Evolutionary conservation across 192 early-diverging fungal species (phyloP).

Genomic region (Powellomyces hirtus): DNA sequence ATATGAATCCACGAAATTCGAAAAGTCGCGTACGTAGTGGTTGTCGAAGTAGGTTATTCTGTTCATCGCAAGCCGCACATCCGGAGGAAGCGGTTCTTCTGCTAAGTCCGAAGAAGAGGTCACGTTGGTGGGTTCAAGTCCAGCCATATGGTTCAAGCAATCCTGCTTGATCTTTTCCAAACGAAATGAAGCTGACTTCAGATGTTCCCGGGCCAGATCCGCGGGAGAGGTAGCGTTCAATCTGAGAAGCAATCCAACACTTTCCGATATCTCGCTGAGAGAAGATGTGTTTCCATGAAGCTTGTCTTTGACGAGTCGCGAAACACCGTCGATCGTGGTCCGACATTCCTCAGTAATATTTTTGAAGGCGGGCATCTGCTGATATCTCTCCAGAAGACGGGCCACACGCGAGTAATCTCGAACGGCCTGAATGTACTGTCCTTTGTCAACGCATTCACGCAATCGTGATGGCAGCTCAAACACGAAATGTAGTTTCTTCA

Average conservation of each 20-base stretch:
- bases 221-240: slow-evolving; percentile 13
- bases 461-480: slow-evolving; percentile 82
- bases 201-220: slow-evolving; percentile 34
- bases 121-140: background rate
- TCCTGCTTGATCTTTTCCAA: background rate
- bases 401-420: slow-evolving; percentile 68
- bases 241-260: slow-evolving; percentile 37
- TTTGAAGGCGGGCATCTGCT: slow-evolving; percentile 70
- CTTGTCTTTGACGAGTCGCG: slow-evolving; percentile 53
- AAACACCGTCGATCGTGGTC: slow-evolving; percentile 73
- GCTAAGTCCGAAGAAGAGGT: background rate
- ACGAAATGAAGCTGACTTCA: slow-evolving; percentile 17
- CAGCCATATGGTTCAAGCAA: slow-evolving; percentile 18
- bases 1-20: slow-evolving; percentile 49
- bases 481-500: slow-evolving; percentile 83
- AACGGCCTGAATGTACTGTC: slow-evolving; percentile 72
- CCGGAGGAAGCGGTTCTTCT: slow-evolving; percentile 17
- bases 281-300: slow-evolving; percentile 46
- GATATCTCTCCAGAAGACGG: slow-evolving; percentile 74
- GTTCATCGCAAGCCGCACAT: slow-evolving; percentile 14
- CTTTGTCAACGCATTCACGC: slow-evolving; percentile 52
- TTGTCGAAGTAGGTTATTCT: slow-evolving; percentile 36
- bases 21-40: slow-evolving; percentile 42
- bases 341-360: slow-evolving; percentile 79
- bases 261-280: slow-evolving; percentile 49